Base-by-base conservation (phyloP, 495 filamentous ascomycete species). In the Tuber indicum region DNA sequence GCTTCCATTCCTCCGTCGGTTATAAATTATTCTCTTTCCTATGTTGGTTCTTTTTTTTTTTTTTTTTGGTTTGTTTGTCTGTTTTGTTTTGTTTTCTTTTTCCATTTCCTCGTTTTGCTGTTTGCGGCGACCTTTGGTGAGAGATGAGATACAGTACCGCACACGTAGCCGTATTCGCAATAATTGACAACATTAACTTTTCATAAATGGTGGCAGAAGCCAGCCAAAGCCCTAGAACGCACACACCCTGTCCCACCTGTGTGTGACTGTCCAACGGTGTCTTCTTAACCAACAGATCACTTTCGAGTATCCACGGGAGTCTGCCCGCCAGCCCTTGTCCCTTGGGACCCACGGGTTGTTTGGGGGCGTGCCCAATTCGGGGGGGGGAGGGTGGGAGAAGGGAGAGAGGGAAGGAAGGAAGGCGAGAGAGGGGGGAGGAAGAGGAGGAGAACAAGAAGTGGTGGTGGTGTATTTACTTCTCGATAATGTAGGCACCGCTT, bases 181-280 rank as follows among this genome's bases (percentile, higher is more conserved):
- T 62, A 62, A 62, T 26, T 62, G 52, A 62, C 52, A 62, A 10
- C 52, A n/a, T 62, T 62, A 62, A 62, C 52, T 62, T 62, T 16
- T 62, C 52, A 26, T 62, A 62, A 62, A 62, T 62, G 52, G 52
- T 16, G 52, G 52, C n/a, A 62, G 52, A n/a, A n/a, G n/a, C n/a
- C n/a, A 62, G 52, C 23, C 12, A 62, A 62, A 62, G n/a, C 52
- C 52, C 52, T 62, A 62, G 52, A 62, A 62, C 52, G n/a, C 52
- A 62, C 52, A 62, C 52, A 62, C 52, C 52, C 52, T 62, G 52
- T 62, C n/a, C 52, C 52, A 62, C 52, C n/a, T n/a, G n/a, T n/a
- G n/a, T 23, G 52, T 62, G 52, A 62, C 52, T 62, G 52, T 62
- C 52, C 52, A 62, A 62, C 52, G 1, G 10, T 62, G 26, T 26